Conservation (phyloP, 1,139 yeast genomes). For the Sporopachydermia cereana region DNA sequence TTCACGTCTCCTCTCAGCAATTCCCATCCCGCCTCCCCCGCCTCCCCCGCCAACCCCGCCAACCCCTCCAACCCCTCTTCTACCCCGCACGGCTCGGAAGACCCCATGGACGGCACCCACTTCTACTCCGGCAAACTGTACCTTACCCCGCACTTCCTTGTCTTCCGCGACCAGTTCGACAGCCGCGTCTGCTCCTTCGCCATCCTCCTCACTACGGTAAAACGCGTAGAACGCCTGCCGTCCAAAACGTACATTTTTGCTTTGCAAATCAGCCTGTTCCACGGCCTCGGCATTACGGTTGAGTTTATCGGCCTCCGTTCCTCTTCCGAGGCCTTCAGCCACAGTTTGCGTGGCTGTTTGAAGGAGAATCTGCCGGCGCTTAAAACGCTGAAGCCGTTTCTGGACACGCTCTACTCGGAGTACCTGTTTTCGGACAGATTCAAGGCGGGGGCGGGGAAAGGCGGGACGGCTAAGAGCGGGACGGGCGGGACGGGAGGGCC, state of each 20-base stretch:
- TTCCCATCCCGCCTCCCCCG: constrained; percentile 14
- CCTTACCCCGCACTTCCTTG: constrained; percentile 62
- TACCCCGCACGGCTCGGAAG: not conserved
- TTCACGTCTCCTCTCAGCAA: constrained; percentile 31
- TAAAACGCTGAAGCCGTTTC: constrained; percentile 50
- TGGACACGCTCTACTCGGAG: constrained; percentile 74
- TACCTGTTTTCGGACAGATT: constrained; percentile 50
- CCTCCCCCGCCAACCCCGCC: constrained; percentile 5
- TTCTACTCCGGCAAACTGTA: constrained; percentile 48
- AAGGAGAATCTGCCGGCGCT: constrained; percentile 54
- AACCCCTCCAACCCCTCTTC: constrained; percentile 9
- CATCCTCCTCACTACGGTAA: constrained; percentile 65
- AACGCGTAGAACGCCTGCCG: constrained; percentile 79
- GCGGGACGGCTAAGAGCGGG: not conserved
- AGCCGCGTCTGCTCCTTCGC: constrained; percentile 54
- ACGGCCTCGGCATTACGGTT: constrained; percentile 49
- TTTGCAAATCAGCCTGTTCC: constrained; percentile 55
- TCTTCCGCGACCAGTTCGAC: constrained; percentile 64
- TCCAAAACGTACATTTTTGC: constrained; percentile 72
- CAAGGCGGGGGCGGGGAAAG: not conserved
- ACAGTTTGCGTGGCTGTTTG: constrained; percentile 47
- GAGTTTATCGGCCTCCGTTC: constrained; percentile 73
- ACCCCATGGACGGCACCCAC: constrained; percentile 17
- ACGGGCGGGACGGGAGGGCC: not conserved
- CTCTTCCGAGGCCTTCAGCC: constrained; percentile 73